These are phyloP conservation scores for Parmales sp. DNA, from an alignment of 108 stramenopile genomes.

Conservation along the genomic window DNA sequence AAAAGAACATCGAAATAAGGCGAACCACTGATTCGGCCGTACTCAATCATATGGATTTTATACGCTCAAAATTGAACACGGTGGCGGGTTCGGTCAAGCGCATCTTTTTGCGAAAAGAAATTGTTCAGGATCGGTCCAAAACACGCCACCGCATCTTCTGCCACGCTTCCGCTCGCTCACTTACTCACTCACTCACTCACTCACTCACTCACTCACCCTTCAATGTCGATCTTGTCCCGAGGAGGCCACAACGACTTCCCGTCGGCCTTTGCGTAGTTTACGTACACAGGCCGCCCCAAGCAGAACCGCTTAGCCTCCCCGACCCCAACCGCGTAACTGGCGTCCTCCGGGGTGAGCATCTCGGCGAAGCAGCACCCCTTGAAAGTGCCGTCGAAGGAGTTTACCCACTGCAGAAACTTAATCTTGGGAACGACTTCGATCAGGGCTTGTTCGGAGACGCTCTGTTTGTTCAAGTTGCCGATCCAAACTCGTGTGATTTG, in stretches of 20 bases:
- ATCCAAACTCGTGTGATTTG: slow-evolving; percentile 73
- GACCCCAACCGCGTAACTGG: slow-evolving; percentile 49
- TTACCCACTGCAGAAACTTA: slow-evolving; percentile 82
- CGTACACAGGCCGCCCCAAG: slow-evolving; percentile 38
- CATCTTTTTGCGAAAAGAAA: too few species aligned
- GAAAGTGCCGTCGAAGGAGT: slow-evolving; percentile 68
- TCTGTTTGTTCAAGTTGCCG: slow-evolving; percentile 64
- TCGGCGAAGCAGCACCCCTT: slow-evolving; percentile 75
- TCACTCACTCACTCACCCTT: too few species aligned
- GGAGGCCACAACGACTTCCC: slow-evolving; percentile 63
- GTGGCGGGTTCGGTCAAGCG: too few species aligned
- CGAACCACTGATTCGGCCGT: too few species aligned
- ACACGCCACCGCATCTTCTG: too few species aligned
- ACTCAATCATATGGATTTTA: too few species aligned
- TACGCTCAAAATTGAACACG: too few species aligned
- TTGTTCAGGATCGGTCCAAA: too few species aligned
- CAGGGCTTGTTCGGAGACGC: slow-evolving; percentile 54
- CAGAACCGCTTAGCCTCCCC: slow-evolving; percentile 29
- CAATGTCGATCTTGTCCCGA: slow-evolving; percentile 10
- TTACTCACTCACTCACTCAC: too few species aligned
- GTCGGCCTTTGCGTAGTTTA: slow-evolving; percentile 40
- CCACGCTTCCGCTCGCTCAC: too few species aligned
- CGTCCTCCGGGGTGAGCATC: slow-evolving; percentile 51
- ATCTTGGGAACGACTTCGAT: slow-evolving; percentile 52
- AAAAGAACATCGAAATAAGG: too few species aligned